Percentiles rank a stretch among this genome's conserved stretches.
Evolutionary conservation across 2,329 filamentous ascomycete genomes (phyloP).

Genomic region (Calonectria leucothoes): DNA sequence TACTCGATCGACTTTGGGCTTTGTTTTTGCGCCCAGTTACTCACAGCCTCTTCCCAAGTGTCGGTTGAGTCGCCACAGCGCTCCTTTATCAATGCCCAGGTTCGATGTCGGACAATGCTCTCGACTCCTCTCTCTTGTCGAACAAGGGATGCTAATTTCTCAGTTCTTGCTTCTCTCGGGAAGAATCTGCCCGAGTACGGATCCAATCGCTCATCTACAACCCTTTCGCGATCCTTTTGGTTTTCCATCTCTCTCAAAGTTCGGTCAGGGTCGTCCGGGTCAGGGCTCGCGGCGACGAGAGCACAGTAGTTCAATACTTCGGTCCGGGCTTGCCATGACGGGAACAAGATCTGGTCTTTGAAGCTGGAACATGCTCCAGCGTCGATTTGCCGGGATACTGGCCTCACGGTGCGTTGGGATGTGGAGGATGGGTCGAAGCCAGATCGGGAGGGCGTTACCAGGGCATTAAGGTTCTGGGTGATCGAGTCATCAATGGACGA

Average conservation of each 20-base stretch:
- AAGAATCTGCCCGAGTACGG: constrained; percentile 91
- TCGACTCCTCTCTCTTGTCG: constrained; percentile 83
- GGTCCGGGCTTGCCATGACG: constrained; percentile 85
- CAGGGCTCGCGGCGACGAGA: constrained; percentile 85
- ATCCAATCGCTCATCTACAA: constrained; percentile 90
- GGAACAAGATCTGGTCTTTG: constrained; percentile 83
- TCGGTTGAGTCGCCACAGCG: constrained; percentile 73
- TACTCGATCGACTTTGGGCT: constrained; percentile 22
- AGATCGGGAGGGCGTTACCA: constrained; percentile 77
- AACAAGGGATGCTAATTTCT: constrained; percentile 79
- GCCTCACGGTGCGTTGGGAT: constrained; percentile 66
- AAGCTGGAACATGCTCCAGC: constrained; percentile 75
- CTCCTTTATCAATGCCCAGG: constrained; percentile 82
- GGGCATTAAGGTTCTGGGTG: constrained; percentile 89
- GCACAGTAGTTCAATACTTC: constrained; percentile 92
- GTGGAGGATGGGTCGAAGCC: constrained; percentile 87
- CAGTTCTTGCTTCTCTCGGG: constrained; percentile 81
- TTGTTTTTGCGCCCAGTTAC: constrained; percentile 66
- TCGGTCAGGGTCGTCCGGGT: constrained; percentile 86
- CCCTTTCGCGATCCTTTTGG: constrained; percentile 74
- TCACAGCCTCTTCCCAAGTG: constrained; percentile 74
- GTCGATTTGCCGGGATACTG: constrained; percentile 67
- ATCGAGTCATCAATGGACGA: constrained; percentile 92
- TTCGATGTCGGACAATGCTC: constrained; percentile 81
- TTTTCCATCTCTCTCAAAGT: constrained; percentile 77